Percentiles rank a stretch among this genome's conserved stretches.
Evolutionary conservation across 345 rosid species (phyloP).

Genomic region (sweet orange (Citrus sinensis)): DNA sequence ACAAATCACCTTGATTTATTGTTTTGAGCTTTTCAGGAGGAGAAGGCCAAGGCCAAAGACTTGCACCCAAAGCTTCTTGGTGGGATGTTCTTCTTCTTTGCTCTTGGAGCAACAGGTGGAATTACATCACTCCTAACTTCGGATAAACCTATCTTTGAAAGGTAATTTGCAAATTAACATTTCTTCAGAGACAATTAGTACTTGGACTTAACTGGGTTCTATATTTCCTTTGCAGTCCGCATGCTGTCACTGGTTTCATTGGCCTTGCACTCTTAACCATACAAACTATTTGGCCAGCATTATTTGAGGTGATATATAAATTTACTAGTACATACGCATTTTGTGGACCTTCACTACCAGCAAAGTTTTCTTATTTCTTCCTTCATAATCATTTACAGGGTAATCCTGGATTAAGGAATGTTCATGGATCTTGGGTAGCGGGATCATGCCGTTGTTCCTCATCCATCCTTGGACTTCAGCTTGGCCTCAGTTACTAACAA

Average conservation of each 20-base stretch:
- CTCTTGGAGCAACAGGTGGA: slow-evolving; percentile 95
- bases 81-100: slow-evolving; percentile 94
- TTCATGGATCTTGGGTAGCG: slow-evolving; percentile 85
- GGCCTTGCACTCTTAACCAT: slow-evolving; percentile 75
- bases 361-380: not conserved
- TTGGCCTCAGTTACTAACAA: slow-evolving; percentile 71
- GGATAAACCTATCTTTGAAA: slow-evolving; percentile 72
- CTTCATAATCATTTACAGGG: slow-evolving; percentile 41
- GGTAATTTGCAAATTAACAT: slow-evolving; percentile 26
- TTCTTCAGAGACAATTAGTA: not conserved
- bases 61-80: slow-evolving; percentile 90
- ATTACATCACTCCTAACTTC: slow-evolving; percentile 83
- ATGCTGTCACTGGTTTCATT: slow-evolving; percentile 74
- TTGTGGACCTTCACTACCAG: not conserved
- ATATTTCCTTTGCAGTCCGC: slow-evolving; percentile 55
- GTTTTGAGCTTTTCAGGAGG: slow-evolving; percentile 44
- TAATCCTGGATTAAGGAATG: slow-evolving; percentile 75
- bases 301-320: slow-evolving; percentile 65
- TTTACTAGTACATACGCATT: not conserved
- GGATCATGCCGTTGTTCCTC: slow-evolving; percentile 83
- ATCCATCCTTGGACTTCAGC: slow-evolving; percentile 84
- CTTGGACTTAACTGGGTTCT: not conserved
- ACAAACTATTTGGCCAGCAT: slow-evolving; percentile 66
- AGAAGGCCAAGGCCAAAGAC: slow-evolving; percentile 87
- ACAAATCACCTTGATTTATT: not conserved